Evolutionary conservation across 1,284 basidiomycete genomes (phyloP), one percentile per base, ranked within the genome.

Genomic region (Boletus chippewaensis): DNA sequence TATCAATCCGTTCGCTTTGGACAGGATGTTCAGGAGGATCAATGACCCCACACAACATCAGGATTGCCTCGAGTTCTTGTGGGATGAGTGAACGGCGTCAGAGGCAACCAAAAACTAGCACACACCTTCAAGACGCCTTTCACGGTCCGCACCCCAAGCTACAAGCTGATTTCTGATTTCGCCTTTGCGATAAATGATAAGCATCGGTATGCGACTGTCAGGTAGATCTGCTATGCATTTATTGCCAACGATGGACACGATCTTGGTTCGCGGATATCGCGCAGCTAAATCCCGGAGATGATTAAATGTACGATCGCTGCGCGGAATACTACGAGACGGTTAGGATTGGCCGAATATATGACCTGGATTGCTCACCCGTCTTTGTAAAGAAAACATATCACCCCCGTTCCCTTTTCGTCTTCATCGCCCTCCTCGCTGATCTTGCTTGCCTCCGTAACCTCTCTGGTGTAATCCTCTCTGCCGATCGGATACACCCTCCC

Each of bases 161-260:
- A 92, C 76, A 18, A 96, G 76, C 67, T 98, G 93, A 50, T 91
- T 86, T 47, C 79, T 75, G 50, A 98, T 85, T 43, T 95, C 87
- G 15, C 96, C 96, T 57, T 87, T 87, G 39, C 90, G 81, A 70
- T 99, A 99, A 35, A 97, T 76, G 57, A 99, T 83, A 50, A 99
- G 73, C 72, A 95, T 98, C 1, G 95, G 96, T 42, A 95, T 71
- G 52, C 95, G 87, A 36, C 82, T 78, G 63, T 98, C 95, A 8
- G 95, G 95, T 46, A 98, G 87, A 70, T 98, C 89, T 22, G 91
- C 85, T 60, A 99, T 97, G 72, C 95, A 98, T 70, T 95, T 91
- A 71, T 91, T 83, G 28, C 94, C 94, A 2, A 95, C 83, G 60
- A 99, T 98, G 34, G 90, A 92, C 55, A 98, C 89, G 62, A 99